These are phyloP conservation scores for Boletus barrowsii DNA, from an alignment of 768 basidiomycete species.

Conservation along the genomic window DNA sequence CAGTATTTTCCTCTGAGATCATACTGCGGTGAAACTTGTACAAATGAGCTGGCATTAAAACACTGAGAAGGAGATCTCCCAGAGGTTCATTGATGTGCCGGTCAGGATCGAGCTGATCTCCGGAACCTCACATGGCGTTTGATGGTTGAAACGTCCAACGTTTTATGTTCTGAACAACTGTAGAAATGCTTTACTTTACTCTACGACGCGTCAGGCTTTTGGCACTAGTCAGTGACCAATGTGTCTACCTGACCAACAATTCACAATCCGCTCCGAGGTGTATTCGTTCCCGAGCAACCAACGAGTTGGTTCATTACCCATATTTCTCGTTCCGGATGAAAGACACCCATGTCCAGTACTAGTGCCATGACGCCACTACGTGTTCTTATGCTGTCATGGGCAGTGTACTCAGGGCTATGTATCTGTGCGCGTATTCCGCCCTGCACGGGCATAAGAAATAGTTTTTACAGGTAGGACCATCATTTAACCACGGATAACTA, in stretches of 20 bases:
- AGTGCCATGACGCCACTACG: conserved; percentile 24
- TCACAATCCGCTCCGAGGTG: not conserved
- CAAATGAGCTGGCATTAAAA: not conserved
- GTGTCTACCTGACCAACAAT: not conserved
- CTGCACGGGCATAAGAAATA: conserved; percentile 18
- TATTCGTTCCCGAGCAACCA: conserved; percentile 9
- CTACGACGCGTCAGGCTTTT: not conserved
- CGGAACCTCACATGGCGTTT: not conserved
- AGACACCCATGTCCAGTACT: not conserved
- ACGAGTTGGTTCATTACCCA: conserved; percentile 13
- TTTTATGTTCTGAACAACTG: too few species aligned
- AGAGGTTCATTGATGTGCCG: conserved; percentile 1
- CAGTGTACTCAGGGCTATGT: conserved; percentile 21
- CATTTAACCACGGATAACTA: too few species aligned
- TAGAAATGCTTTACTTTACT: not conserved
- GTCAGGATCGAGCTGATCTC: conserved; percentile 4
- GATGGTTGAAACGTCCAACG: too few species aligned
- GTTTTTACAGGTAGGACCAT: not conserved
- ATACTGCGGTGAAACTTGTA: not conserved
- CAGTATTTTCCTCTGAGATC: not conserved
- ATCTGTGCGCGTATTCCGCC: conserved; percentile 19
- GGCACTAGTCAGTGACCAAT: not conserved
- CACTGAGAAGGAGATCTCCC: not conserved
- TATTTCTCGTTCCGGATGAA: conserved; percentile 2
- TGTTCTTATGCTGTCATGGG: conserved; percentile 15